phyloP scores from a whole-genome alignment of 768 basidiomycete genomes.

The Hygrophoropsis aurantiaca region DNA sequence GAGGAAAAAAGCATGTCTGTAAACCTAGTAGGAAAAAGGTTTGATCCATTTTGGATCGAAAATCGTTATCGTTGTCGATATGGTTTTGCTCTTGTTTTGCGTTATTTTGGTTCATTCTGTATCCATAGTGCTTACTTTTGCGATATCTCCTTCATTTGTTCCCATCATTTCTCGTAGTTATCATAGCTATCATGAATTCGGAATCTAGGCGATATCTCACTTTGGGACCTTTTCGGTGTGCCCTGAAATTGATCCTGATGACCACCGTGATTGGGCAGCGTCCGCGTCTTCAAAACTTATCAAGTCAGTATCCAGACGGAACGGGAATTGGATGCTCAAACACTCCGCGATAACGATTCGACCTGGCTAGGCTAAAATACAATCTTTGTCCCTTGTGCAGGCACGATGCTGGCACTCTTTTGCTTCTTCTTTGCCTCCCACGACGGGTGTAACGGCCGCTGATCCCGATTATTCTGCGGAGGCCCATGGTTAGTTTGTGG shows the following conservation, averaged over 20 bases:
- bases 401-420: conserved; percentile 62
- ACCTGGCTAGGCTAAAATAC: conserved; percentile 41
- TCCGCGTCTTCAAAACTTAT: too few relatives aligned
- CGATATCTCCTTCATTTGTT: neutral
- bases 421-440: conserved; percentile 92
- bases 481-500: neutral
- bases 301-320: too few relatives aligned
- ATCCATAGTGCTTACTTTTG: neutral
- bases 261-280: too few relatives aligned
- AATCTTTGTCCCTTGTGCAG: conserved; percentile 85
- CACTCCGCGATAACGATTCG: too few relatives aligned
- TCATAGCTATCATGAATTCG: neutral
- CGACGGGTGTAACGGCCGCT: conserved; percentile 76
- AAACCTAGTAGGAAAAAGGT: too few relatives aligned
- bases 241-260: too few relatives aligned
- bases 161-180: neutral
- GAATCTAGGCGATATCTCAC: neutral
- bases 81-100: too few relatives aligned
- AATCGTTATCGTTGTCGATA: neutral
- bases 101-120: neutral
- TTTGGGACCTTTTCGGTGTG: too few relatives aligned
- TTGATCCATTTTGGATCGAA: conserved; percentile 5
- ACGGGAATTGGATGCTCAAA: too few relatives aligned
- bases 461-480: conserved; percentile 5
- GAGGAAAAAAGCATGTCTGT: conserved; percentile 54